phyloP scores from a whole-genome alignment of 169 alveolate genomes.

The Cryptosporidium ubiquitum region DNA sequence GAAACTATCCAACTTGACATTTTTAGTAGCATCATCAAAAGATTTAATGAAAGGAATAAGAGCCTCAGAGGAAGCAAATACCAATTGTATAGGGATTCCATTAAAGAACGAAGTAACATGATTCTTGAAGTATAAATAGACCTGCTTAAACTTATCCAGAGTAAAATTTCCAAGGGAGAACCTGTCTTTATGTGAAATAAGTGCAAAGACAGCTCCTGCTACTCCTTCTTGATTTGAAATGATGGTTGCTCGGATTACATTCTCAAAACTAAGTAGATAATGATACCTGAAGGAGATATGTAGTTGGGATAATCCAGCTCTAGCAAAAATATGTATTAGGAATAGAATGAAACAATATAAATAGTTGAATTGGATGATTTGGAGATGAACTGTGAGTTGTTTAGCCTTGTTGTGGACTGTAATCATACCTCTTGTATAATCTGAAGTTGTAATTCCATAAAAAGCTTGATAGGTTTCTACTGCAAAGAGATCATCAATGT shows the following conservation, averaged over 20 bases:
- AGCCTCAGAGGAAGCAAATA: background rate
- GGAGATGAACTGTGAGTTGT: background rate
- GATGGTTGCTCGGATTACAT: conserved; percentile 7
- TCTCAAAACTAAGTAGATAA: background rate
- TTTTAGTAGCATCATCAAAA: background rate
- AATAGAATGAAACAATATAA: conserved; percentile 16
- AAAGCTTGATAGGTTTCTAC: conserved; percentile 33
- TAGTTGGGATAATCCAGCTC: background rate
- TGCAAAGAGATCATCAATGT: background rate
- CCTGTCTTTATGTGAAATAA: background rate
- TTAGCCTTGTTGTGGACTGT: background rate
- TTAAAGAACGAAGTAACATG: background rate
- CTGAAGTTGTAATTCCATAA: background rate
- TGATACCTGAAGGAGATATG: conserved; percentile 25
- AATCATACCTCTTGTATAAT: conserved; percentile 50
- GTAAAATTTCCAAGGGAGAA: conserved; percentile 9
- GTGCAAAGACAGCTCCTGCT: background rate
- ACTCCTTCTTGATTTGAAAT: background rate
- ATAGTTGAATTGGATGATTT: conserved; percentile 14
- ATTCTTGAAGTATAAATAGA: background rate
- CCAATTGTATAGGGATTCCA: background rate
- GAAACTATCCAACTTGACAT: too few relatives aligned
- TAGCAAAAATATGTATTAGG: conserved; percentile 1
- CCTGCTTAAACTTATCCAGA: background rate
- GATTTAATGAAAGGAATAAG: background rate